Evolutionary conservation across 768 basidiomycete genomes (phyloP).

Genomic region (Macrocybe gigantea): DNA sequence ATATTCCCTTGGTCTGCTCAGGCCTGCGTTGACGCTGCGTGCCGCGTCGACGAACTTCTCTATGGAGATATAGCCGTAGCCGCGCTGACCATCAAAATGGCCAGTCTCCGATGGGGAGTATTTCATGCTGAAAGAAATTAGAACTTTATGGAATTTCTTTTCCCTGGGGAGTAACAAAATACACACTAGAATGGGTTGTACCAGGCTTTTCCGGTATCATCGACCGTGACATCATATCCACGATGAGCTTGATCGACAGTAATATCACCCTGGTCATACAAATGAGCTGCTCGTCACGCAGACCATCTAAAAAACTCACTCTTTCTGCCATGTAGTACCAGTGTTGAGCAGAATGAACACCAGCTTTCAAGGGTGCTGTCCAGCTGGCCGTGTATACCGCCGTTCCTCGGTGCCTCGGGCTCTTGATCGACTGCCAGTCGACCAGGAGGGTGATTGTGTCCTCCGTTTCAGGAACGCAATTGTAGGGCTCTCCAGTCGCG

Average conservation of each 20-base stretch:
- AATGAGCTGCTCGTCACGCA: constrained; percentile 4
- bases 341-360: constrained; percentile 87
- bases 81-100: constrained; percentile 91
- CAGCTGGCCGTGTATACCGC: constrained; percentile 92
- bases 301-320: constrained; percentile 29
- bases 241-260: constrained; percentile 90
- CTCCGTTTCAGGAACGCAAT: constrained; percentile 82
- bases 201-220: constrained; percentile 80
- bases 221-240: constrained; percentile 86
- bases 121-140: constrained; percentile 63
- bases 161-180: background rate
- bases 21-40: constrained; percentile 68
- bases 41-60: constrained; percentile 90
- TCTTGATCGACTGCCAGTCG: constrained; percentile 84
- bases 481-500: constrained; percentile 84
- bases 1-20: constrained; percentile 62
- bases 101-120: constrained; percentile 90
- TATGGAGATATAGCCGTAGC: constrained; percentile 88
- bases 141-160: constrained; percentile 6
- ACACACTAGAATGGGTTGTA: constrained; percentile 90
- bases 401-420: constrained; percentile 72
- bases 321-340: constrained; percentile 97
- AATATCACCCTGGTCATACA: constrained; percentile 69
- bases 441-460: constrained; percentile 94
- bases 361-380: constrained; percentile 87